These are phyloP conservation scores for Achaetomium macrosporum DNA, from an alignment of 2,329 filamentous ascomycete genomes.

Conservation along the genomic window DNA sequence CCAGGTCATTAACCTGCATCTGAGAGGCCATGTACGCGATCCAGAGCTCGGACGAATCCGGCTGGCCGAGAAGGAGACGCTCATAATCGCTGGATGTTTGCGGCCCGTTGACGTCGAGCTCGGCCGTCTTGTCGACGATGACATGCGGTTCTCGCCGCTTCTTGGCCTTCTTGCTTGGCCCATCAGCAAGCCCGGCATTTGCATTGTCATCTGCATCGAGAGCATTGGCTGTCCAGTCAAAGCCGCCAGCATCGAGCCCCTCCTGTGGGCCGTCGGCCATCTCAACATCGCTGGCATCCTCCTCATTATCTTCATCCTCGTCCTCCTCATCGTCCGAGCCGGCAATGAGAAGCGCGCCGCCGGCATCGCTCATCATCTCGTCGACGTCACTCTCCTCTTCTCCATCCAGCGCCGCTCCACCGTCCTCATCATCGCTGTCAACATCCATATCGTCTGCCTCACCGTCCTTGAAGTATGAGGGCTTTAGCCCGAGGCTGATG, in stretches of 20 bases:
- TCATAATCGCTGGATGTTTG: slow-evolving; percentile 91
- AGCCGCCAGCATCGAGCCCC: slow-evolving; percentile 59
- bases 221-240: slow-evolving; percentile 77
- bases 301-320: slow-evolving; percentile 27
- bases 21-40: slow-evolving; percentile 99
- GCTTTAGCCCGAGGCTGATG: slow-evolving; percentile 87
- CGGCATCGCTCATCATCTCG: slow-evolving; percentile 37
- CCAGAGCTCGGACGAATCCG: slow-evolving; percentile 91
- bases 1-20: slow-evolving; percentile 81
- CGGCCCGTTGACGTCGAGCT: slow-evolving; percentile 81
- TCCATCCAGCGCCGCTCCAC: slow-evolving; percentile 40
- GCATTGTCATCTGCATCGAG: slow-evolving; percentile 46
- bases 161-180: slow-evolving; percentile 55
- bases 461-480: slow-evolving; percentile 72
- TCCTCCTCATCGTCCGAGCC: slow-evolving; percentile 32
- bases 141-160: slow-evolving; percentile 72
- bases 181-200: slow-evolving; percentile 46
- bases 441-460: slow-evolving; percentile 42
- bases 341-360: slow-evolving; percentile 33
- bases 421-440: slow-evolving; percentile 37
- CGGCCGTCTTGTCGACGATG: slow-evolving; percentile 83
- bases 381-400: slow-evolving; percentile 28
- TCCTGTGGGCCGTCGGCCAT: slow-evolving; percentile 36
- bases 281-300: slow-evolving; percentile 38
- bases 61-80: slow-evolving; percentile 82